Percentiles rank a stretch among this genome's conserved stretches.
Evolutionary conservation across 352 stramenopile genomes (phyloP).

Genomic region (Discostella stelligera): DNA sequence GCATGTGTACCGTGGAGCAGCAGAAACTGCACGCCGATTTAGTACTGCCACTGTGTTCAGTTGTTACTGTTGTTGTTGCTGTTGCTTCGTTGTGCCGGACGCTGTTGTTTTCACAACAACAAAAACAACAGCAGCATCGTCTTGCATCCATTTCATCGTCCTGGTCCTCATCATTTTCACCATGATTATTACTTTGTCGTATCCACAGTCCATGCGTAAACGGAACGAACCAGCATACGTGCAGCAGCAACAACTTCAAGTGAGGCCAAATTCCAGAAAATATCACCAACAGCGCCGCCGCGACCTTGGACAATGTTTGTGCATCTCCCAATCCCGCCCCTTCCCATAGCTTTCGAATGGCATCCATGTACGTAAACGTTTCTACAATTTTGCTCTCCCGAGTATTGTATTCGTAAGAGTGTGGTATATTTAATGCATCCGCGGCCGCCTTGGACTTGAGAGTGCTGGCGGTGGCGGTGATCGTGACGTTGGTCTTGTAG

Average conservation of each 20-base stretch:
- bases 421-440: slow-evolving; percentile 53
- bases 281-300: slow-evolving; percentile 66
- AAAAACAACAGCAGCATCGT: neutral
- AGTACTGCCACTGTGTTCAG: neutral
- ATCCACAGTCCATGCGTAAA: slow-evolving; percentile 20
- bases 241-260: slow-evolving; percentile 72
- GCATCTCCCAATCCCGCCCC: slow-evolving; percentile 63
- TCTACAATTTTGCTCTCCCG: slow-evolving; percentile 57
- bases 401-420: slow-evolving; percentile 49
- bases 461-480: slow-evolving; percentile 60
- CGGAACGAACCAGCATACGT: slow-evolving; percentile 66
- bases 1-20: slow-evolving; percentile 25
- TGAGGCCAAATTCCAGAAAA: slow-evolving; percentile 82
- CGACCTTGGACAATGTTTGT: slow-evolving; percentile 52
- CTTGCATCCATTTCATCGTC: neutral
- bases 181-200: neutral
- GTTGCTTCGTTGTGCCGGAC: neutral
- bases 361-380: slow-evolving; percentile 81
- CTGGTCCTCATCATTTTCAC: slow-evolving; percentile 5
- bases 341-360: slow-evolving; percentile 76
- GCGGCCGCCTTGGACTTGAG: slow-evolving; percentile 52
- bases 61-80: neutral
- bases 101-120: neutral
- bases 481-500: slow-evolving; percentile 52
- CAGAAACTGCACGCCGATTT: slow-evolving; percentile 8